Conservation (phyloP, 805 yeast genomes). For the Phaffomyces antillensis region DNA sequence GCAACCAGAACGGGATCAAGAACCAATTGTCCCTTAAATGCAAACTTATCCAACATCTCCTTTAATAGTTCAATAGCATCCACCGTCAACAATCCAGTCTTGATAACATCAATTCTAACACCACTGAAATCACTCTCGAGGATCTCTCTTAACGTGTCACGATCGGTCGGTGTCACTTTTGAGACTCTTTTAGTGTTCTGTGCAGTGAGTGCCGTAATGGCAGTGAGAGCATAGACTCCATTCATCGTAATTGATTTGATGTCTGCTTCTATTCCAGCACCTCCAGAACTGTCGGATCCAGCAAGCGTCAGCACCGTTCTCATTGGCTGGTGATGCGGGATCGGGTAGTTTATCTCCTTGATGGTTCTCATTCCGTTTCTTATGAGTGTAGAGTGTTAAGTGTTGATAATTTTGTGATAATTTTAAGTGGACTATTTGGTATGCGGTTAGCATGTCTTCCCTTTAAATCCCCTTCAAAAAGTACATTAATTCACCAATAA, state of each 20-base stretch:
- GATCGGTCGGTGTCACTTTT: slow-evolving; percentile 35
- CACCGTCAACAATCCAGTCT: slow-evolving; percentile 69
- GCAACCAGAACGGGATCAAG: slow-evolving; percentile 84
- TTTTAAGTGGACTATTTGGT: neutral
- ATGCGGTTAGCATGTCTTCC: neutral
- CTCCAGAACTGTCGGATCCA: slow-evolving; percentile 83
- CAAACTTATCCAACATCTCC: slow-evolving; percentile 27
- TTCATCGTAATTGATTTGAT: slow-evolving; percentile 71
- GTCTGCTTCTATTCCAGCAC: slow-evolving; percentile 91
- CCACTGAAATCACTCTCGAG: slow-evolving; percentile 53
- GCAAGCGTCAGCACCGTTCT: slow-evolving; percentile 45
- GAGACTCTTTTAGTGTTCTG: slow-evolving; percentile 55
- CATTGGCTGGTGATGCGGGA: slow-evolving; percentile 10
- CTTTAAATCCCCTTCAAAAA: too few species aligned
- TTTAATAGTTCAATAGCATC: slow-evolving; percentile 45
- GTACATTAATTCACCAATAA: too few species aligned
- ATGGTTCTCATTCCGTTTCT: neutral
- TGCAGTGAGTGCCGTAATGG: slow-evolving; percentile 73
- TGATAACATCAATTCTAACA: slow-evolving; percentile 56
- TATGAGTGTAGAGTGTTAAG: neutral
- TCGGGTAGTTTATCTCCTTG: neutral
- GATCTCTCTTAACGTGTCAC: slow-evolving; percentile 37
- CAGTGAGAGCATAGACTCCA: slow-evolving; percentile 68
- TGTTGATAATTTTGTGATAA: neutral
- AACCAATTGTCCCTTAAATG: slow-evolving; percentile 35